Evolutionary conservation across 2,329 filamentous ascomycete genomes (phyloP), one percentile per base, ranked within the genome.

Genomic region (Colletotrichum viniferum): DNA sequence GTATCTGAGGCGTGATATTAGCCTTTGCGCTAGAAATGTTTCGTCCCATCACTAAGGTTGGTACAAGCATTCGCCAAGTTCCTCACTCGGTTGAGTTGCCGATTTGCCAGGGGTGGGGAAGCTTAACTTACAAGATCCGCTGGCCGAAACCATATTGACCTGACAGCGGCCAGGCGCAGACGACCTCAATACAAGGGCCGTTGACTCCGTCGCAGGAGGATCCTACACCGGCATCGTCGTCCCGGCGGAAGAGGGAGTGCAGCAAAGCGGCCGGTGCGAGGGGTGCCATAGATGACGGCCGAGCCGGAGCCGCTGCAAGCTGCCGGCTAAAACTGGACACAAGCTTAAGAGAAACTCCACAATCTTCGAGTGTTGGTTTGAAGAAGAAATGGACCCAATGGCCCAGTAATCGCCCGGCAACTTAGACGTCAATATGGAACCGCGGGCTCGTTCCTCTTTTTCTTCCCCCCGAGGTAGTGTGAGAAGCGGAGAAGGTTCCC

Each of bases 71-170:
- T 61, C 21, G 43, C 26, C n/a, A 43, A 43, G 69, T 14, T 58
- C 63, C n/a, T 71, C 48, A 38, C 30, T 55, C 16, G 21, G 38
- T 76, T 26, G 56, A 32, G 56, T 14, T 43, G 63, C 34, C 10
- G 34, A 58, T 28, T 55, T 32, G 60, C 58, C 34, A 43, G 32
- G 43, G 43, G 62, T 68, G 48, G 56, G 63, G 21, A 60, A 70
- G 32, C 34, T 69, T 61, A 60, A 83, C 87, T 80, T 80, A 90
- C 86, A 91, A 79, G 48, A 89, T 81, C 77, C 90, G 84, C 1
- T 88, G 88, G 0, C 90, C 90, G 5, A 87, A 83, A 0, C 90
- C 90, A 78, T 92, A 92, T 78, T 91, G 90, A 0, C 89, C 89
- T 18, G 86, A 89, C 3, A 91, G 84, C 2, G 90, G 90, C 86